Evolutionary conservation across 495 filamentous ascomycete species (phyloP).

Genomic region (Astrocystis sublimbata): DNA sequence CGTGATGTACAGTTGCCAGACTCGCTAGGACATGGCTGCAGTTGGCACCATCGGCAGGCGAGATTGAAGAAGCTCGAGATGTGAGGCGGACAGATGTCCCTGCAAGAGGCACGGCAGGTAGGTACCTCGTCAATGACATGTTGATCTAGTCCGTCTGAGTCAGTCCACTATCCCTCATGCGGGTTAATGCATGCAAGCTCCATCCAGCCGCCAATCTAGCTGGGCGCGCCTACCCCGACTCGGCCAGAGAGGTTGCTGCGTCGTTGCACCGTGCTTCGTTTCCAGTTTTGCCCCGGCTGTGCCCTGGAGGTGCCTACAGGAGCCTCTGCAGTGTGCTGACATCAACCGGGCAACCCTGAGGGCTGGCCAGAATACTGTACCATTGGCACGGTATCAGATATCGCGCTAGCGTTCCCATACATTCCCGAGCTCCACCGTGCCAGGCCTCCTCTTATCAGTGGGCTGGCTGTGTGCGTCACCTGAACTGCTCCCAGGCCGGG

Average conservation of each 20-base stretch:
- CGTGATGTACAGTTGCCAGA: too few relatives aligned
- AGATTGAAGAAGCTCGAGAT: neutral
- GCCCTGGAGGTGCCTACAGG: too few relatives aligned
- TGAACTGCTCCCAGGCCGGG: slow-evolving; percentile 31
- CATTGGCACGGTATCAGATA: neutral
- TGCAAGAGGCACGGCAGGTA: too few relatives aligned
- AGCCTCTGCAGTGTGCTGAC: too few relatives aligned
- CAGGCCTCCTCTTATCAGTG: slow-evolving; percentile 14
- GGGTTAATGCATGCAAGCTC: neutral
- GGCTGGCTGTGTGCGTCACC: slow-evolving; percentile 42
- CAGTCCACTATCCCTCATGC: neutral
- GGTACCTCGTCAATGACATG: slow-evolving; percentile 8
- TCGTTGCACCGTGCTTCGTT: slow-evolving; percentile 15
- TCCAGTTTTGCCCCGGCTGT: slow-evolving; percentile 5
- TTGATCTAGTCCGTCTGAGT: slow-evolving; percentile 11
- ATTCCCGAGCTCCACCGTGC: neutral
- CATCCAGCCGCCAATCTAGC: neutral
- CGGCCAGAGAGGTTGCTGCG: slow-evolving; percentile 13
- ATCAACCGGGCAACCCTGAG: too few relatives aligned
- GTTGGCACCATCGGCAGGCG: too few relatives aligned
- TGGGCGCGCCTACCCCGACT: slow-evolving; percentile 10
- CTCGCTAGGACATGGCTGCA: too few relatives aligned
- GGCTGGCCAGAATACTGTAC: too few relatives aligned
- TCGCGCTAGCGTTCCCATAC: neutral
- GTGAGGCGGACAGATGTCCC: slow-evolving; percentile 1